Evolutionary conservation across 768 basidiomycete species (phyloP).

Genomic region (Russula emetica): DNA sequence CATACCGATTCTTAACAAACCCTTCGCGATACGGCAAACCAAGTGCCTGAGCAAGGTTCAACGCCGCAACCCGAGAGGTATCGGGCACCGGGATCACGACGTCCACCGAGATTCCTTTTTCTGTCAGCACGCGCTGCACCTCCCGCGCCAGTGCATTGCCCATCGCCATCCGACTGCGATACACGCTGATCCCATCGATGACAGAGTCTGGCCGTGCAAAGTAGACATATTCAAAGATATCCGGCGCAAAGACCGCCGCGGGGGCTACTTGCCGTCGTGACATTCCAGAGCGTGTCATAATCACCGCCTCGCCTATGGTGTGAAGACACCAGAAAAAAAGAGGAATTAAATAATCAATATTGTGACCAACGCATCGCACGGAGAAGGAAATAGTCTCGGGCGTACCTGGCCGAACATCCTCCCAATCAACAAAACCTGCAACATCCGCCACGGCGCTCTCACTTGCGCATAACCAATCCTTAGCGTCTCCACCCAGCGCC

Average conservation of each 20-base stretch:
- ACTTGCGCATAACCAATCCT: conserved; percentile 87
- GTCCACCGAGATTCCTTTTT: conserved; percentile 71
- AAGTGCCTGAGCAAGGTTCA: conserved; percentile 91
- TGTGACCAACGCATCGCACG: neutral
- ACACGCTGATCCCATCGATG: conserved; percentile 94
- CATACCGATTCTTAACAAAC: conserved; percentile 98
- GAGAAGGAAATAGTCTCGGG: conserved; percentile 10
- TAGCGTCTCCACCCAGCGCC: conserved; percentile 42
- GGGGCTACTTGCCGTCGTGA: conserved; percentile 69
- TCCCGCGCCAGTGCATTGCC: conserved; percentile 91
- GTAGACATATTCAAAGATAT: conserved; percentile 99
- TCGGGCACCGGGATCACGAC: conserved; percentile 99
- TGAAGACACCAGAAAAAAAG: neutral
- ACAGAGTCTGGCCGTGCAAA: conserved; percentile 98
- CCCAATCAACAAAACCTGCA: conserved; percentile 85
- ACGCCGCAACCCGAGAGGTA: conserved; percentile 91
- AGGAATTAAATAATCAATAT: neutral
- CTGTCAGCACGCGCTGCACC: conserved; percentile 66
- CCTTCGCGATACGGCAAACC: conserved; percentile 93
- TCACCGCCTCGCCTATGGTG: conserved; percentile 81
- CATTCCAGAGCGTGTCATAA: conserved; percentile 81
- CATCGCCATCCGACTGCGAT: conserved; percentile 99
- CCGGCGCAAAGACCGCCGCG: conserved; percentile 80
- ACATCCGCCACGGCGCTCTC: conserved; percentile 98
- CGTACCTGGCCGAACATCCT: conserved; percentile 86